Evolutionary conservation across 345 rosid species (phyloP), one percentile per base, ranked within the genome.

Genomic region (Eucalyptus fibrosa): DNA sequence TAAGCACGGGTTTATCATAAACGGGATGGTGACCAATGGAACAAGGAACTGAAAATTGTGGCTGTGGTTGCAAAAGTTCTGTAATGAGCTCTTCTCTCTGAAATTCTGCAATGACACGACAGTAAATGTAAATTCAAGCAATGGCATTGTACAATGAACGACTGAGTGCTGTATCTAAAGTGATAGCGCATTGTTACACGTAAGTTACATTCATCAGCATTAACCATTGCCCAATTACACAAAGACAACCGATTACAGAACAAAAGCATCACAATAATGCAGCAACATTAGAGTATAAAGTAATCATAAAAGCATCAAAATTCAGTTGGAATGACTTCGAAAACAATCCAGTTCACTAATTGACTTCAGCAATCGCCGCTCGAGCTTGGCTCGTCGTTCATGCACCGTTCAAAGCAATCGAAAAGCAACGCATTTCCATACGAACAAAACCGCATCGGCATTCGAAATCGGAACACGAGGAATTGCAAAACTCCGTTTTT

Each of bases 21-120:
- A 91, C 60, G 87, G 94, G 94, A 91, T 44, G 30, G 85, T 89
- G 88, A 90, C 89, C 88, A 88, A 86, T 92, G 87, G 95, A 90
- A 91, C 62, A 89, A 88, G 94, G 91, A 83, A 90, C 83, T 56
- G 92, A 89, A 89, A 89, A 91, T 90, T 94, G 95, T 44, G 92
- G 91, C 37, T 81, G 92, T 42, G 94, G 94, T 80, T 91, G 88
- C 49, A 96, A 90, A 87, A 95, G 92, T 88, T 92, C 96, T 13
- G 95, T 92, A 91, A 97, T 95, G 90, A 97, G 93, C 92, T 95
- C 98, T 90, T 96, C 98, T 90, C 93, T 94, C 86, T 90, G 95
- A 88, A 94, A 91, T 90, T 92, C 99, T 97, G 97, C 88, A 92
- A 88, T 53, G 23, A 92, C 18, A 90, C 49, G 50, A 19, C 77